Evolutionary conservation across 352 stramenopile species (phyloP), one percentile per base, ranked within the genome.

Genomic region (Phytophthora gonapodyides): DNA sequence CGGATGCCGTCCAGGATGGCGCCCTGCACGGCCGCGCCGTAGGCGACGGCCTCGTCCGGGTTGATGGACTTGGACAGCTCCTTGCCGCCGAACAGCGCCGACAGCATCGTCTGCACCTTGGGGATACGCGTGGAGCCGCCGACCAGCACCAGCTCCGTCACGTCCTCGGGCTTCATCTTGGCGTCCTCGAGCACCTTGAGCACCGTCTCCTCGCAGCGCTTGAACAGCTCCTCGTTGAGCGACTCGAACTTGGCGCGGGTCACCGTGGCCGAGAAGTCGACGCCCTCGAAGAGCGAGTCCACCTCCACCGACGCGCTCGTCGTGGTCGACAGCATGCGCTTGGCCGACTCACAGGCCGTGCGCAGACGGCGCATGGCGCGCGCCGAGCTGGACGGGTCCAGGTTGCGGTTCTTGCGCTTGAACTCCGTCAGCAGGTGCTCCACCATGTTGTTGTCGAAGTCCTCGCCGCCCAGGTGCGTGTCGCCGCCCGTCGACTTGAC

Each of bases 311-410:
- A 91, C 11, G 93, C 92, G 52, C 87, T 82, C n/a, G 91, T 98
- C 12, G 88, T 97, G 27, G 81, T 89, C 8, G 92, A 98, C n/a
- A 98, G 80, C 60, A 96, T 97, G 52, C 93, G 87, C 90, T 99
- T 99, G n/a, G 96, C 97, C 61, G 96, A 94, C 84, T 99, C 97
- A 84, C 96, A 99, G 27, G 94, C 94, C 59, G 96, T 99, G 50
- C 96, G 91, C 21, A 99, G 88, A 86, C 96, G 91, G 63, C 94
- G 91, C 72, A 98, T 92, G 50, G 96, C 89, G 75, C 96, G 89
- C 53, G 97, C 67, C 76, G 97, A 97, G 13, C 66, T 59, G 8
- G 66, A 89, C 35, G 97, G 88, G 73, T 98, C 93, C 66, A 98
- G 93, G 49, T 75, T 82, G 33, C 77, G 69, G 80, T 91, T 89